phyloP scores from a whole-genome alignment of 2,329 filamentous ascomycete species.

The Ceratocystiopsis sp. region DNA sequence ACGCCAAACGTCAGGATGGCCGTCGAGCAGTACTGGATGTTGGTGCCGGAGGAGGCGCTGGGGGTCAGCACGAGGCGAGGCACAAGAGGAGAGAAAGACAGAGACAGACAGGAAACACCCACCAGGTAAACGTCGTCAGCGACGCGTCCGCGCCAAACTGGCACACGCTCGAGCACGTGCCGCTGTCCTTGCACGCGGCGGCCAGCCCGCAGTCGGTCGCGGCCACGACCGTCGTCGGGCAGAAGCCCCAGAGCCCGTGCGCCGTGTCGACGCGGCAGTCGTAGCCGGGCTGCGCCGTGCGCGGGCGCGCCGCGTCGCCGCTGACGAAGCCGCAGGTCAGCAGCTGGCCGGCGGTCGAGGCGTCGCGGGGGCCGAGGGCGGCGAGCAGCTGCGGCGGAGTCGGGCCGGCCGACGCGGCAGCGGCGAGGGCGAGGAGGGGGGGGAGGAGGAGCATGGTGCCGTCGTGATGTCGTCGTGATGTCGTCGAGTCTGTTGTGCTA shows the following conservation, averaged over 20 bases:
- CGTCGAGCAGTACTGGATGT: slow-evolving; percentile 16
- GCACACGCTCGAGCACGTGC: slow-evolving; percentile 18
- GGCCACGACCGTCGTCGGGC: slow-evolving; percentile 17
- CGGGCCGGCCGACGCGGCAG: not conserved
- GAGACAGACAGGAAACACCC: slow-evolving; percentile 2
- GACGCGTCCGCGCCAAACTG: slow-evolving; percentile 11
- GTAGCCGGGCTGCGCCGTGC: slow-evolving; percentile 18
- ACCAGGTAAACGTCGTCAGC: slow-evolving; percentile 21
- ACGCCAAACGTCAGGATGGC: slow-evolving; percentile 16
- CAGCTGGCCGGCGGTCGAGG: not conserved
- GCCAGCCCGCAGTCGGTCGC: slow-evolving; percentile 22
- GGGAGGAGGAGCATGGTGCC: too few relatives aligned
- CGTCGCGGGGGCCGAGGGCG: not conserved
- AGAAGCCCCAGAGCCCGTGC: slow-evolving; percentile 23
- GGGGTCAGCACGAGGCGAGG: not conserved
- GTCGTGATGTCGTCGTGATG: too few relatives aligned
- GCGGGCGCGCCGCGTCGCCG: slow-evolving; percentile 14
- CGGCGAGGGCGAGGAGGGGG: not conserved
- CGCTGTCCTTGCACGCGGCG: slow-evolving; percentile 18
- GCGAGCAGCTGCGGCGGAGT: not conserved
- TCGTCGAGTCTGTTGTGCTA: too few relatives aligned
- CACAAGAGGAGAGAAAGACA: not conserved
- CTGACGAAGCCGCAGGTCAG: slow-evolving; percentile 16
- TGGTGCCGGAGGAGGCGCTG: slow-evolving; percentile 5
- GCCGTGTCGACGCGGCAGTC: slow-evolving; percentile 19